Evolutionary conservation across 306 rosid genomes (phyloP).

Genomic region (Oemleria cerasiformis): DNA sequence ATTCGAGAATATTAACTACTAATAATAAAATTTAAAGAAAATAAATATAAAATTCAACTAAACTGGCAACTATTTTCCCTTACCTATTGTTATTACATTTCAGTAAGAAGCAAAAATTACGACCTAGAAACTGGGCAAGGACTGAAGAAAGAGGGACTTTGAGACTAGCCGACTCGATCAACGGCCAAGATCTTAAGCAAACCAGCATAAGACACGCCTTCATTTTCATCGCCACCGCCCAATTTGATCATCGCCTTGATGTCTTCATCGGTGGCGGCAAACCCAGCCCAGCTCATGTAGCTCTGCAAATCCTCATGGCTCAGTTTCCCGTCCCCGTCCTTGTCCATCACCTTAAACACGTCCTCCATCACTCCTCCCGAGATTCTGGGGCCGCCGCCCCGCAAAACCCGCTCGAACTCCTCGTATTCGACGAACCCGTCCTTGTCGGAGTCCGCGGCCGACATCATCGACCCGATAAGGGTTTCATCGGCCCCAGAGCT

Average conservation of each 20-base stretch:
- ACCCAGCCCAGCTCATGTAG: conserved; percentile 65
- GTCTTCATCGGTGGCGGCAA: conserved; percentile 56
- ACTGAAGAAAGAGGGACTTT: not conserved
- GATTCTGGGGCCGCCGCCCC: not conserved
- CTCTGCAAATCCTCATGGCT: conserved; percentile 67
- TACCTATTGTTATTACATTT: not conserved
- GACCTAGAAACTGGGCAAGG: not conserved
- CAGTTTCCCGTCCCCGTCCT: conserved; percentile 83
- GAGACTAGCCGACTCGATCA: conserved; percentile 22
- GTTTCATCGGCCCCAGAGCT: conserved; percentile 44
- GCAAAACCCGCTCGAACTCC: conserved; percentile 75
- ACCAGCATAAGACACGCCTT: conserved; percentile 66
- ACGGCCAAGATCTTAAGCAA: conserved; percentile 64
- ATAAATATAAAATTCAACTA: too few relatives aligned
- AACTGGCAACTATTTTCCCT: too few relatives aligned
- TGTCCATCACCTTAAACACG: conserved; percentile 79
- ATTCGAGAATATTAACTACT: too few relatives aligned
- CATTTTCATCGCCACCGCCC: conserved; percentile 54
- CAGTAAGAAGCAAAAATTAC: not conserved
- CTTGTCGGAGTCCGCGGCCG: conserved; percentile 67
- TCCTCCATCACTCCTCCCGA: conserved; percentile 65
- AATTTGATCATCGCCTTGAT: conserved; percentile 62
- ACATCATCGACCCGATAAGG: conserved; percentile 61
- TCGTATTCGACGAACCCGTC: conserved; percentile 87
- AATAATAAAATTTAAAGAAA: too few relatives aligned